Conservation (phyloP, 768 basidiomycete genomes). For the Trametes meyenii region DNA sequence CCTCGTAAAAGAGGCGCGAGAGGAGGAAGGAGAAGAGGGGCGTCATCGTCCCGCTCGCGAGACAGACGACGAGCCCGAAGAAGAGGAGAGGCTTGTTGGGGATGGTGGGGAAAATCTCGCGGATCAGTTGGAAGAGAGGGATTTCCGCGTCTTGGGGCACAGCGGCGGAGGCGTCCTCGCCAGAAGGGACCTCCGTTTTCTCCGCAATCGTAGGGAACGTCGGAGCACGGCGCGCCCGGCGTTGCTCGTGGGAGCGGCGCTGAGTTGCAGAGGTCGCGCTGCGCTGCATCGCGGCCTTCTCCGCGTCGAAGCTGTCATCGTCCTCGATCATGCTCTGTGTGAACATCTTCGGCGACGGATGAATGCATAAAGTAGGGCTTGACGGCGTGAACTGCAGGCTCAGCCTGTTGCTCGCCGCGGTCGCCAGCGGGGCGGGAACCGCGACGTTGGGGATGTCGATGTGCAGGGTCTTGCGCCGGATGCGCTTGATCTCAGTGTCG, state of each 20-base stretch:
- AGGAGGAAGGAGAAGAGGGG: constrained; percentile 93
- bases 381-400: constrained; percentile 73
- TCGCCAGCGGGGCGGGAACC: constrained; percentile 39
- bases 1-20: constrained; percentile 75
- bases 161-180: constrained; percentile 23
- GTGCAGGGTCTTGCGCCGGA: constrained; percentile 44
- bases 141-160: constrained; percentile 24
- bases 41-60: constrained; percentile 81
- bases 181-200: constrained; percentile 26
- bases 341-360: constrained; percentile 31
- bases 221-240: constrained; percentile 38
- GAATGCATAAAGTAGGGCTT: constrained; percentile 43
- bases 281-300: constrained; percentile 39
- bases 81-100: constrained; percentile 73
- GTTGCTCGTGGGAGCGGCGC: constrained; percentile 20
- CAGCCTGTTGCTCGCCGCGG: constrained; percentile 41
- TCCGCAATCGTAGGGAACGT: constrained; percentile 30
- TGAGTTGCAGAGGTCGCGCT: constrained; percentile 36
- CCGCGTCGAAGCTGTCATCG: constrained; percentile 47
- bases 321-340: constrained; percentile 34
- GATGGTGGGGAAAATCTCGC: constrained; percentile 65
- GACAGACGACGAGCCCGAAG: constrained; percentile 68
- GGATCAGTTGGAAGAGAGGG: constrained; percentile 52
- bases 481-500: constrained; percentile 19
- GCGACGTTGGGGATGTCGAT: constrained; percentile 38